phyloP scores from a whole-genome alignment of 768 basidiomycete genomes.

The Gymnopilus junonius region DNA sequence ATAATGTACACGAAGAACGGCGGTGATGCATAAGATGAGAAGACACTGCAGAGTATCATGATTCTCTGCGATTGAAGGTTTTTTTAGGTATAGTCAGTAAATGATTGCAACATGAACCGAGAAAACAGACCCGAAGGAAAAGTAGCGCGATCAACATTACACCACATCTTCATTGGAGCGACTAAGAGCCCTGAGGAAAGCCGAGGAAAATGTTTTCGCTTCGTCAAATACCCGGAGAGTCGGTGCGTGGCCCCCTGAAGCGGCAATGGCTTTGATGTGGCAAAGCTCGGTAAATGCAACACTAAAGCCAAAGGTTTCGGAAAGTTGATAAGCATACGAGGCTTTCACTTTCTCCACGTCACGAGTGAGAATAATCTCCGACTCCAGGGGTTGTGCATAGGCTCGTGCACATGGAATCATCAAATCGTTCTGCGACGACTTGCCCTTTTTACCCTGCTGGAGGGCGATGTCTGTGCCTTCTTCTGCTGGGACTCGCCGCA shows the following conservation, averaged over 20 bases:
- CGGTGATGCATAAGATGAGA: background rate
- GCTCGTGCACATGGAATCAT: conserved; percentile 29
- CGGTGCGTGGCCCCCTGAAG: conserved; percentile 38
- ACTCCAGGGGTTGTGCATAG: conserved; percentile 32
- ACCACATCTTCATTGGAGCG: conserved; percentile 12
- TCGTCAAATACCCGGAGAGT: conserved; percentile 43
- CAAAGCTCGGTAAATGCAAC: conserved; percentile 61
- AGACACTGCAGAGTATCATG: background rate
- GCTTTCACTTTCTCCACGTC: conserved; percentile 55
- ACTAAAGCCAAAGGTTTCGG: conserved; percentile 46
- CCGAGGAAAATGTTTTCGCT: conserved; percentile 35
- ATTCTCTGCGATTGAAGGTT: background rate
- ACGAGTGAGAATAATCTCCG: conserved; percentile 26
- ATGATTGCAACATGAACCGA: background rate
- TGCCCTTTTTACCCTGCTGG: conserved; percentile 9
- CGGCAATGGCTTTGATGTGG: conserved; percentile 54
- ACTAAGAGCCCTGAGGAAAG: conserved; percentile 31
- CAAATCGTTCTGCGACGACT: conserved; percentile 27
- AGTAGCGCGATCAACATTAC: background rate
- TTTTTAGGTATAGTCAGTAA: background rate
- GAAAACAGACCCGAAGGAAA: background rate
- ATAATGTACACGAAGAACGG: too few relatives aligned
- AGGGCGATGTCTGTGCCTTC: background rate
- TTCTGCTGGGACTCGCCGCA: conserved; percentile 2
- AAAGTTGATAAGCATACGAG: conserved; percentile 51